A percentile compares a stretch with the other conserved stretches of the same genome.
Conservation (phyloP, 2,329 filamentous ascomycete species). For the Boeremia exigua region DNA sequence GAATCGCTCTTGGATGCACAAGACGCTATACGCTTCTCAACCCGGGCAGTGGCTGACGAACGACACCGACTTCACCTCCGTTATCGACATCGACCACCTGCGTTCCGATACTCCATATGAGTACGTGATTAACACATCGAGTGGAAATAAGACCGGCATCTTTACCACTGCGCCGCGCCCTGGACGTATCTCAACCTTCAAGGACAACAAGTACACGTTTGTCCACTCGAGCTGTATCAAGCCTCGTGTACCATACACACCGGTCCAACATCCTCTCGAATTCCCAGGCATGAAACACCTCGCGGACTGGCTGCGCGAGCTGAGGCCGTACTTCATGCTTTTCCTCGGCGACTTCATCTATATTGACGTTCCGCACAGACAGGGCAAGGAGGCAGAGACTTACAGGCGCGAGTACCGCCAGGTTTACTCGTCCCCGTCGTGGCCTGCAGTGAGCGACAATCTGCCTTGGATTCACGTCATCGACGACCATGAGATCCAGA, state of each 20-base stretch:
- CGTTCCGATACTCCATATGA: conserved; percentile 77
- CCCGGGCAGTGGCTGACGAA: conserved; percentile 64
- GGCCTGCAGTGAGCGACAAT: conserved; percentile 74
- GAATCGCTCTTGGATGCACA: conserved; percentile 41
- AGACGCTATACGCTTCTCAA: conserved; percentile 38
- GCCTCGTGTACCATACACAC: conserved; percentile 86
- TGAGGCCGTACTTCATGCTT: conserved; percentile 76
- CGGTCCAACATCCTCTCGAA: conserved; percentile 79
- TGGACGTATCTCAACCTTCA: conserved; percentile 64
- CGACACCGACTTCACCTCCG: conserved; percentile 81
- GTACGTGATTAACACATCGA: conserved; percentile 70
- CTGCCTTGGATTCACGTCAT: conserved; percentile 98
- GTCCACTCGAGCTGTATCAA: conserved; percentile 93
- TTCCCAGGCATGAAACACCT: conserved; percentile 82
- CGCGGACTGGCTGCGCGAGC: conserved; percentile 70
- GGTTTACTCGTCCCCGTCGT: conserved; percentile 94
- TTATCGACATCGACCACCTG: conserved; percentile 70
- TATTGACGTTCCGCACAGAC: conserved; percentile 82
- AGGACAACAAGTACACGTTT: conserved; percentile 81
- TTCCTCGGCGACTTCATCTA: conserved; percentile 89
- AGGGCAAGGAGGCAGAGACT: conserved; percentile 73
- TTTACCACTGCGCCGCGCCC: conserved; percentile 78
- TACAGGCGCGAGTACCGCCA: conserved; percentile 93
- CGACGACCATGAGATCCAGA: conserved; percentile 95
- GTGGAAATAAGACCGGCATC: conserved; percentile 83